Base-by-base conservation (phyloP, 495 filamentous ascomycete genomes). In the Podospora comata region DNA sequence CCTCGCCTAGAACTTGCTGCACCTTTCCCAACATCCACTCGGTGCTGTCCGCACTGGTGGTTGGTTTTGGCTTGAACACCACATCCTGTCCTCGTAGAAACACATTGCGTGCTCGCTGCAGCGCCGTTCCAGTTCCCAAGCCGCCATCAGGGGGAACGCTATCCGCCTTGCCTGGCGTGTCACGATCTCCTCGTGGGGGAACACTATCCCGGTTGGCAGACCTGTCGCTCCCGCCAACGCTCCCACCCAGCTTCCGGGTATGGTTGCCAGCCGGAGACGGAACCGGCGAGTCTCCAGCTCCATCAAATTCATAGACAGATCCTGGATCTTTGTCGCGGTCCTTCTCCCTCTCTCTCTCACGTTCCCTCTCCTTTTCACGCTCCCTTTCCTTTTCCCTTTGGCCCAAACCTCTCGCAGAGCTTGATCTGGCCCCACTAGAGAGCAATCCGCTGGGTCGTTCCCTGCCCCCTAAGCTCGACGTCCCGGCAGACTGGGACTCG, bases 1-100 rank as follows among this genome's bases (percentile, higher is more conserved):
- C 94, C 64, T 97, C 92, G 11, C 92, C 94, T 64, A 89, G 84
- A 19, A 98, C 90, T 54, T 85, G 84, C 68, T 92, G 91, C 69
- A 99, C 93, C 65, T 89, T 90, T 69, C 94, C 97, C 68, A 97
- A 86, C 65, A 98, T 97, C 86, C 91, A 93, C 73, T 92, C 90
- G 44, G 85, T 83, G 67, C 91, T 91, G 67, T 91, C 86, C 23
- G 84, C 84, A 60, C 86, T 85, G 27, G 82, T 83, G 2, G 85
- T 84, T 63, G 90, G 86, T 74, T 93, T 95, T 55, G 90, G 92
- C 70, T 90, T 91, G 83, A 93, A 96, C 26, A 93, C 92, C 16
- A 97, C 93, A 74, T 96, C 90, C 64, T 92, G 90, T 55, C 89
- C 88, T 55, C 92, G 84, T 58, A 82, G 79, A 48, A 94, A 88